These are phyloP conservation scores for Epichloe hybrida DNA, from an alignment of 2,329 filamentous ascomycete species.

Conservation along the genomic window DNA sequence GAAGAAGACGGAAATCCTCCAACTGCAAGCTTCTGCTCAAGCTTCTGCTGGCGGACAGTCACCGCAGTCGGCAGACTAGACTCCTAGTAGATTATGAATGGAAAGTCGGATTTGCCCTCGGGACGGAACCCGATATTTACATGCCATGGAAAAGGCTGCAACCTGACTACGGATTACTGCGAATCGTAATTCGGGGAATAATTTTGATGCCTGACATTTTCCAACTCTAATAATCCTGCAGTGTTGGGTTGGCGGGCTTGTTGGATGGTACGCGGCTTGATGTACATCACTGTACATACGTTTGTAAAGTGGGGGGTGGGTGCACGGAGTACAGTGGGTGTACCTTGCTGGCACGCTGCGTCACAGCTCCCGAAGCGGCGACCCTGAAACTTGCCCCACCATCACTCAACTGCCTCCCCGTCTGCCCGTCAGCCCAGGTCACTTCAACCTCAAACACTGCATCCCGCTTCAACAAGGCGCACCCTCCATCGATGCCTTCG, in stretches of 20 bases:
- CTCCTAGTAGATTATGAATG: neutral
- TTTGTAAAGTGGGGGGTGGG: no score
- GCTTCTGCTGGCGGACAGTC: constrained; percentile 22
- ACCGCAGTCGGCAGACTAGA: constrained; percentile 12
- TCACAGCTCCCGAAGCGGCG: neutral
- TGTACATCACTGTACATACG: no score
- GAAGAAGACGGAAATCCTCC: constrained; percentile 47
- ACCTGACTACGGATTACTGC: no score
- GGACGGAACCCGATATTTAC: neutral
- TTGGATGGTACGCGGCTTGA: no score
- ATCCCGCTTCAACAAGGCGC: neutral
- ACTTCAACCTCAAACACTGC: neutral
- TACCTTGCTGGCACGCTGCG: neutral
- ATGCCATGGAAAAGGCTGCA: neutral
- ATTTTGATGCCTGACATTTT: no score
- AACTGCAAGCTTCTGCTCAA: constrained; percentile 38
- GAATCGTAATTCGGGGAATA: no score
- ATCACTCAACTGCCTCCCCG: neutral
- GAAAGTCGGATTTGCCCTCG: neutral
- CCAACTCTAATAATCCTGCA: no score
- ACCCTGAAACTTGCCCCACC: constrained; percentile 1
- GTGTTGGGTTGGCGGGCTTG: no score
- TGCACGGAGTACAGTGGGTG: no score
- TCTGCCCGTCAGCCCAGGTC: neutral
- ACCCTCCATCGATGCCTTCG: neutral